These are phyloP conservation scores for Marasmius tenuissimus DNA, from an alignment of 1,284 basidiomycete genomes.

Conservation along the genomic window DNA sequence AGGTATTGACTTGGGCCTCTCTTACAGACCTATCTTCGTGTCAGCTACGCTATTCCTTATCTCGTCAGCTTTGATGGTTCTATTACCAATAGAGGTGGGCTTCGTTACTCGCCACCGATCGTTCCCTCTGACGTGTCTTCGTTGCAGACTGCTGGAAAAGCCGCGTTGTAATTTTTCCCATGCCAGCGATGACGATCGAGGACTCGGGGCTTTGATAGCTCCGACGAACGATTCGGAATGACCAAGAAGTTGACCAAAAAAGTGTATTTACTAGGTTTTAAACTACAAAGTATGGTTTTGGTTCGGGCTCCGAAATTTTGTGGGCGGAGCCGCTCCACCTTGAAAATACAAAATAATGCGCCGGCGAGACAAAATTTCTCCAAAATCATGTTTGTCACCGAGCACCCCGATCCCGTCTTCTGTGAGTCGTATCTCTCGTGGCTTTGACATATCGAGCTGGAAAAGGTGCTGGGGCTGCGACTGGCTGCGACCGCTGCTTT, in stretches of 20 bases:
- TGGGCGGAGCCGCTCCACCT: no score
- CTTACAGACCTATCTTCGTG: slow-evolving; percentile 52
- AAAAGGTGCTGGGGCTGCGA: no score
- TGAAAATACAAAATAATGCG: no score
- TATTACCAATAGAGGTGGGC: slow-evolving; percentile 59
- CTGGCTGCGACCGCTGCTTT: no score
- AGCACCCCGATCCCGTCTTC: no score
- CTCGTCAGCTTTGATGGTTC: slow-evolving; percentile 42
- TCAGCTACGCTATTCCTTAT: slow-evolving; percentile 55
- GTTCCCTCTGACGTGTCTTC: not conserved
- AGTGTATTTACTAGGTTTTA: no score
- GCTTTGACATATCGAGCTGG: no score
- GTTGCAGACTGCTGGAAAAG: slow-evolving; percentile 14
- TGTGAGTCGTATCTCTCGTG: no score
- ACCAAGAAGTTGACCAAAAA: not conserved
- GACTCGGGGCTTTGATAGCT: not conserved
- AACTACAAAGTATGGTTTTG: no score
- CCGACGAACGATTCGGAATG: not conserved
- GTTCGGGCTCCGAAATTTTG: no score
- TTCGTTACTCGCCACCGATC: not conserved
- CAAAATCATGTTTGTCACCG: no score
- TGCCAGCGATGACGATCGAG: not conserved
- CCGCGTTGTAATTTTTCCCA: slow-evolving; percentile 11
- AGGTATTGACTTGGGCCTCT: not conserved
- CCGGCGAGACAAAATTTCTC: no score